Evolutionary conservation across 2,329 filamentous ascomycete species (phyloP), one percentile per base, ranked within the genome.

Genomic region (Alternaria sp.): DNA sequence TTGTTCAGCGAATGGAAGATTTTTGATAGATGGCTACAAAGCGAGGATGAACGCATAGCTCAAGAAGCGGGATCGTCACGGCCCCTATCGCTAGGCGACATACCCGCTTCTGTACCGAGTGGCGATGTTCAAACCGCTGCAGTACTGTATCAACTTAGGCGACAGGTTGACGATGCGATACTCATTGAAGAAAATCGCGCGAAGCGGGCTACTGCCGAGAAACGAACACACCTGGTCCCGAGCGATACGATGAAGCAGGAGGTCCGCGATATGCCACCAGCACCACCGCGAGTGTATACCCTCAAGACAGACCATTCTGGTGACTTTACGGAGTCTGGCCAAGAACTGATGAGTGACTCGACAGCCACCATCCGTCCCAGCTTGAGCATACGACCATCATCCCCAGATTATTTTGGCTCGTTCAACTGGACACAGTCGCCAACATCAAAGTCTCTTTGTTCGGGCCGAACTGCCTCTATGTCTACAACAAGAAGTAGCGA

Each of bases 121-220:
- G 66, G 65, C 6, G 69, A 77, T 62, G 63, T 62, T 6, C 68
- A 74, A 36, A 73, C 68, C 1, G 73, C 71, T 40, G 70, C 69
- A 8, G 67, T 71, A 12, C 54, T 76, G 2, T 72, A 74, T 40
- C 74, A 71, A 34, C 54, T 76, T 9, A 63, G 70, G 41, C 62
- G 68, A 43, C 71, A 76, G 45, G 59, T 76, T 5, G 74, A 77
- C 48, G 73, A 74, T 49, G 73, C 73, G 3, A 71, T 76, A 9
- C 46, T 70, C 20, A 67, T 77, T 10, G 70, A 74, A 51, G 74
- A 77, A 45, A 77, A 76, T 44, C 70, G 72, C 11, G 66, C 65
- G 38, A 77, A 77, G 59, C 58, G 74, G 12, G 56, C 62, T 1
- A 69, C 69, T 9, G 61, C 66, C 1, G 74, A 72, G 25, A 67